Percentiles rank a stretch among this genome's conserved stretches.
These are phyloP conservation scores for Spencermartinsiella ligniputridi DNA, from an alignment of 1,139 yeast species.

Conservation along the genomic window DNA sequence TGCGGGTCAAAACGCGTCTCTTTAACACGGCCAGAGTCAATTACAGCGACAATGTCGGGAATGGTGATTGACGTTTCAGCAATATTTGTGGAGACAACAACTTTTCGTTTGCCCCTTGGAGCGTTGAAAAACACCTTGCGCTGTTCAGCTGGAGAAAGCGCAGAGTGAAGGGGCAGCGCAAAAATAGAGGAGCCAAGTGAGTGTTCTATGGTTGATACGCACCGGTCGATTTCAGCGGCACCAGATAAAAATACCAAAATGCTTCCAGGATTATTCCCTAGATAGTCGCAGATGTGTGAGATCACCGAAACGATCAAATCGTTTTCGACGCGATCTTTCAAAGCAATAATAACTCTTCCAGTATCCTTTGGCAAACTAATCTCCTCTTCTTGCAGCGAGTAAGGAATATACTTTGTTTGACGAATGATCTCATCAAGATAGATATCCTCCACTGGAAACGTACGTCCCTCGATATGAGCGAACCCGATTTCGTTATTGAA, in stretches of 20 bases:
- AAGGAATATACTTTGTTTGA: constrained; percentile 38
- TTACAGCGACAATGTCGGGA: constrained; percentile 89
- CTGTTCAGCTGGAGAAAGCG: constrained; percentile 79
- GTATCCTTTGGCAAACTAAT: constrained; percentile 19
- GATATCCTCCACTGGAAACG: constrained; percentile 79
- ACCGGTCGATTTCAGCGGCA: constrained; percentile 73
- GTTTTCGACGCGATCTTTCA: constrained; percentile 55
- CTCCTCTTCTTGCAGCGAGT: constrained; percentile 26
- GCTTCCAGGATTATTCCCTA: constrained; percentile 57
- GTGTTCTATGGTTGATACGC: constrained; percentile 39
- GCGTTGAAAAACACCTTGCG: constrained; percentile 59
- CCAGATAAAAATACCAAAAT: constrained; percentile 87
- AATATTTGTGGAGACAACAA: constrained; percentile 80
- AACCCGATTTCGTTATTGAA: constrained; percentile 42
- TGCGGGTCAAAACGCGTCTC: constrained; percentile 64
- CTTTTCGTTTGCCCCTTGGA: constrained; percentile 56
- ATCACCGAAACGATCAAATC: constrained; percentile 62
- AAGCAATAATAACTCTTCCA: constrained; percentile 35
- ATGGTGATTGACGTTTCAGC: constrained; percentile 89
- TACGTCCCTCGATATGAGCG: constrained; percentile 81
- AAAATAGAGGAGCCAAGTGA: constrained; percentile 25
- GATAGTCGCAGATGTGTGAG: constrained; percentile 44
- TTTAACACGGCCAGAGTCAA: constrained; percentile 85
- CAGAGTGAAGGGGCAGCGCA: constrained; percentile 79
- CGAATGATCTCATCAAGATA: constrained; percentile 64